These are phyloP conservation scores for Sistotremastrum niveocremeum DNA, from an alignment of 768 basidiomycete species.

Conservation along the genomic window DNA sequence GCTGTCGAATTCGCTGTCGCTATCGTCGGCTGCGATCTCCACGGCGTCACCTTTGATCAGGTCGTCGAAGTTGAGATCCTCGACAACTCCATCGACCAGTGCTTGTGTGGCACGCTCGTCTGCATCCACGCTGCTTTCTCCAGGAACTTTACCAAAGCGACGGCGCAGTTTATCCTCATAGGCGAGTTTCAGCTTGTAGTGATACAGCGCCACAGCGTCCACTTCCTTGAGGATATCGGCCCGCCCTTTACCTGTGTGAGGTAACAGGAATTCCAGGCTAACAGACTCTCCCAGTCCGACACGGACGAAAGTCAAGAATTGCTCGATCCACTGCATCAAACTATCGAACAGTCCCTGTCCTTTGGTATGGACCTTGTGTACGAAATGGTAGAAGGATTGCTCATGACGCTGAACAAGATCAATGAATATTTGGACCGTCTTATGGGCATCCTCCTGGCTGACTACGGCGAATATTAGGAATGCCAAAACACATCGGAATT, in stretches of 20 bases:
- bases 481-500: neutral
- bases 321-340: conserved; percentile 95
- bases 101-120: conserved; percentile 77
- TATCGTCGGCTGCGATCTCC: conserved; percentile 63
- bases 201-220: conserved; percentile 80
- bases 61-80: conserved; percentile 71
- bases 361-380: conserved; percentile 97
- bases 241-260: conserved; percentile 71
- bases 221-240: conserved; percentile 67
- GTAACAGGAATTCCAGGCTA: conserved; percentile 82
- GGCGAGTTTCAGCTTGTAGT: conserved; percentile 86
- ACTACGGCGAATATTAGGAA: conserved; percentile 28
- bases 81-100: conserved; percentile 69
- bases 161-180: conserved; percentile 87
- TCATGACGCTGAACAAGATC: conserved; percentile 90
- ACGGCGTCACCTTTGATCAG: conserved; percentile 65
- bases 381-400: conserved; percentile 90
- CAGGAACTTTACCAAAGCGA: conserved; percentile 56
- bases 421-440: conserved; percentile 87
- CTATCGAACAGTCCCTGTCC: conserved; percentile 87
- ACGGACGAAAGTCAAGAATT: conserved; percentile 80
- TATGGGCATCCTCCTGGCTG: conserved; percentile 67
- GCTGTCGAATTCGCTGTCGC: conserved; percentile 29
- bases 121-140: conserved; percentile 40
- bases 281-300: conserved; percentile 68